phyloP scores from a whole-genome alignment of 2,329 filamentous ascomycete species.

The Penicillium sp. region DNA sequence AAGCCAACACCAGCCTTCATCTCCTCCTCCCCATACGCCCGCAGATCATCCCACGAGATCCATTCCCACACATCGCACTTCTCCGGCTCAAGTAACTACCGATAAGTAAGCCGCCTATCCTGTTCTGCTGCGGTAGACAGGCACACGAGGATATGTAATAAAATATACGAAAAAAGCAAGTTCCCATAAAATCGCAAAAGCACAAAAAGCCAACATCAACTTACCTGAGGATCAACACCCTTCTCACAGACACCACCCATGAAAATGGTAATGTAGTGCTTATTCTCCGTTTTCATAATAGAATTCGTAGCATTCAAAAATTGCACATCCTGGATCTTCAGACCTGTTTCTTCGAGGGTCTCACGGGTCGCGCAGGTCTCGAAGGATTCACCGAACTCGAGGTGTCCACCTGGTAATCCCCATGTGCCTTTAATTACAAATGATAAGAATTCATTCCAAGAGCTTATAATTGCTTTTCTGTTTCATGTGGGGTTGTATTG shows the following conservation, averaged over 20 bases:
- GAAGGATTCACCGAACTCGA: slow-evolving; percentile 66
- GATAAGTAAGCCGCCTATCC: background rate
- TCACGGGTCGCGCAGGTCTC: slow-evolving; percentile 65
- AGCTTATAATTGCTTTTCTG: background rate
- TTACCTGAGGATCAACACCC: slow-evolving; percentile 53
- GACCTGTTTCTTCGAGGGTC: slow-evolving; percentile 66
- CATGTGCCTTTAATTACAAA: slow-evolving; percentile 50
- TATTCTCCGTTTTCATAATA: slow-evolving; percentile 56
- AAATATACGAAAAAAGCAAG: background rate
- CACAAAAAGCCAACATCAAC: slow-evolving; percentile 19
- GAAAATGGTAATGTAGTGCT: slow-evolving; percentile 75
- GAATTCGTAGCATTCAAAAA: slow-evolving; percentile 66
- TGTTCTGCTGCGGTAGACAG: background rate
- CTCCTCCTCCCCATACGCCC: slow-evolving; percentile 28
- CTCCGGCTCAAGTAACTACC: slow-evolving; percentile 43
- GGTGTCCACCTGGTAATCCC: slow-evolving; percentile 71
- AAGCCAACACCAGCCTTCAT: slow-evolving; percentile 29
- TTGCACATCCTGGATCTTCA: slow-evolving; percentile 52
- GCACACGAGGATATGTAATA: background rate
- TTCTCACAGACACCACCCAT: slow-evolving; percentile 54
- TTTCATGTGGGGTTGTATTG: background rate
- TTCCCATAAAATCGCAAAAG: background rate
- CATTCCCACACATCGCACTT: slow-evolving; percentile 58
- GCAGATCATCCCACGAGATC: slow-evolving; percentile 50
- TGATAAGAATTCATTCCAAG: background rate